Base-by-base conservation (phyloP, 169 alveolate species). In the Plasmodium yoelii region DNA sequence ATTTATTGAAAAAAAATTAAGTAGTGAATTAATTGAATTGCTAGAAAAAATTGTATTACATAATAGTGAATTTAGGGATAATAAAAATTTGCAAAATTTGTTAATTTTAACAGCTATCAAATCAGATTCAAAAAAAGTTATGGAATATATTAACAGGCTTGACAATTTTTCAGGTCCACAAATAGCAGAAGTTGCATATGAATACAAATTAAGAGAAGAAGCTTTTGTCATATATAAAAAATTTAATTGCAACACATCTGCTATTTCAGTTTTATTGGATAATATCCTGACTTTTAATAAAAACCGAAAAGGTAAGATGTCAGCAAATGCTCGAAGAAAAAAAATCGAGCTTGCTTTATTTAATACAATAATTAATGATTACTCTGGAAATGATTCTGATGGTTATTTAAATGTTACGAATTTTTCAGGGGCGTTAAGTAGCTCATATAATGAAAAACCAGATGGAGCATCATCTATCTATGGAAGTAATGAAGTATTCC, bases 1-100 rank as follows among this genome's bases (percentile, higher is more conserved):
- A 13, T 98, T 99, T 92, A 97, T 98, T 94, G 97, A 97, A 93
- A 99, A 99, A 60, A 98, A 98, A 99, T 97, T 94, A 97, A 98
- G 96, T 95, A 98, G 82, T 97, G 98, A 87, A 93, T 98, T 88
- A 99, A 99, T 97, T 95, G 98, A 96, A 93, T 96, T 75, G 15
- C 51, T 93, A 70, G 96, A 92, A 60, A 89, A 89, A 88, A 82
- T 94, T 18, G 92, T 92, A 57, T 80, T 93, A 59, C 88, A 80
- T 80, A 91, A 92, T 73, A 91, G 96, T 90, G 99, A 98, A 75
- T 99, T 99, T 96, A 95, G 99, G 55, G 93, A 96, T 90, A 98
- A 98, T 96, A 96, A 97, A 92, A 98, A 98, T 92, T 95, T 99
- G 56, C 96, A 94, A 82, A 94, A 94, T 73, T 88, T 94, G 15